A percentile compares a stretch with the other conserved stretches of the same genome.
phyloP scores from a whole-genome alignment of 495 filamentous ascomycete species.

The Patellaria atrata region DNA sequence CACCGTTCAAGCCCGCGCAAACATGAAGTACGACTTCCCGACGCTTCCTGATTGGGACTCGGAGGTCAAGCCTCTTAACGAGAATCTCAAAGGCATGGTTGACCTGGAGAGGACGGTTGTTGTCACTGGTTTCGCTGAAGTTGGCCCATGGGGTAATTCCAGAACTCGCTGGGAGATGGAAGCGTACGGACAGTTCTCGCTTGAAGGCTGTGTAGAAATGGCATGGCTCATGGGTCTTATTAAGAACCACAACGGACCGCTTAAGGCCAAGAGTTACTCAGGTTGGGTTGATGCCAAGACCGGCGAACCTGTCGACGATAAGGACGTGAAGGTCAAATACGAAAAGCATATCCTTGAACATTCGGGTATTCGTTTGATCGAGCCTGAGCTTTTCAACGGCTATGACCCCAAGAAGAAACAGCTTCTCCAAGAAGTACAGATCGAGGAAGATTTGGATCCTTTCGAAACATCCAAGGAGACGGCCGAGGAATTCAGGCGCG shows the following conservation, averaged over 20 bases:
- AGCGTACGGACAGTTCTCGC: slow-evolving; percentile 86
- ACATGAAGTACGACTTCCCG: slow-evolving; percentile 95
- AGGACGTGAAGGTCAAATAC: slow-evolving; percentile 92
- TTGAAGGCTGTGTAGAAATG: slow-evolving; percentile 98
- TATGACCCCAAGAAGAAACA: slow-evolving; percentile 99
- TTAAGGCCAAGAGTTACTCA: slow-evolving; percentile 92
- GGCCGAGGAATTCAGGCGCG: slow-evolving; percentile 88
- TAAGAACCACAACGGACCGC: slow-evolving; percentile 94
- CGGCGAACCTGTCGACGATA: slow-evolving; percentile 91
- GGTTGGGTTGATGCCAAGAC: slow-evolving; percentile 96
- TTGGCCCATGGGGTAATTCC: slow-evolving; percentile 96
- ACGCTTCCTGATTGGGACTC: slow-evolving; percentile 77
- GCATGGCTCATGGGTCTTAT: slow-evolving; percentile 99
- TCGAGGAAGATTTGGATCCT: slow-evolving; percentile 89
- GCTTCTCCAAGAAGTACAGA: slow-evolving; percentile 90
- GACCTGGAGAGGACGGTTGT: slow-evolving; percentile 96
- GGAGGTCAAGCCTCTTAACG: slow-evolving; percentile 77
- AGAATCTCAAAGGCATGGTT: slow-evolving; percentile 88
- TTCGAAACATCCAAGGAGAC: slow-evolving; percentile 97
- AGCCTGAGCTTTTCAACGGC: slow-evolving; percentile 90
- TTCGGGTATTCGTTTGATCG: slow-evolving; percentile 92
- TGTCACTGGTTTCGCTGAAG: slow-evolving; percentile 89
- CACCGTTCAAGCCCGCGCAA: slow-evolving; percentile 81
- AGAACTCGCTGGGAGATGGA: slow-evolving; percentile 99
- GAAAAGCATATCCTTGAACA: slow-evolving; percentile 94